Evolutionary conservation across 139 green algal species (phyloP), one percentile per base, ranked within the genome.

Genomic region (Coelastrella sp.): DNA sequence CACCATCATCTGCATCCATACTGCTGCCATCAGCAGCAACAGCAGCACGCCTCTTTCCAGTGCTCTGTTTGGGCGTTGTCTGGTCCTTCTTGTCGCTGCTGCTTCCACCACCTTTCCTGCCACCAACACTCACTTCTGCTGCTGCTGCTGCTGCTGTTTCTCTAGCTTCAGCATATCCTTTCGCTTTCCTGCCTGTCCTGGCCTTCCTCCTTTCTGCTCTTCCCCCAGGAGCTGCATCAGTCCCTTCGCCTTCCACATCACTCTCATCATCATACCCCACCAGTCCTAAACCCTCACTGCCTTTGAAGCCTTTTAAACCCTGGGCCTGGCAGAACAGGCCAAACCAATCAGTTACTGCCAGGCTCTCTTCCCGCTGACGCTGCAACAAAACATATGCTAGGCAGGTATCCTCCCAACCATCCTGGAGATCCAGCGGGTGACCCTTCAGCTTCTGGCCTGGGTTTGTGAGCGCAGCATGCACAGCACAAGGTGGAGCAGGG

Each of bases 281-380:
- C 10, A 81, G 22, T 0, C 74, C 74, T 73, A 15, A 15, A 20
- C 11, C 74, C 68, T 87, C 63, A 49, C 82, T 78, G 85, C 85
- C 57, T 7, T 60, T 70, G 25, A 81, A 81, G 24, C 75, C 72
- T 25, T 58, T 14, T 57, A 89, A 5, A 5, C 72, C 70, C 57
- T 84, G 85, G 6, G 85, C 72, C 58, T 82, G 49, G 12, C 85
- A 89, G 57, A 89, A 89, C 72, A 83, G 56, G 7, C 85, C 72
- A 70, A 90, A 90, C 87, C 87, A 90, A 61, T 90, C 87, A 11
- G 87, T 70, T 25, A 90, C 87, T 61, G 60, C 22, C 20, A 90
- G 20, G 20, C 68, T 27, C 8, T 81, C 87, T 7, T 90, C 76
- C 6, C 61, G 76, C 68, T 85, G 75, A 49, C 66, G 76, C 68